phyloP scores from a whole-genome alignment of 2,329 filamentous ascomycete genomes.

The Incumbomyces lentus region DNA sequence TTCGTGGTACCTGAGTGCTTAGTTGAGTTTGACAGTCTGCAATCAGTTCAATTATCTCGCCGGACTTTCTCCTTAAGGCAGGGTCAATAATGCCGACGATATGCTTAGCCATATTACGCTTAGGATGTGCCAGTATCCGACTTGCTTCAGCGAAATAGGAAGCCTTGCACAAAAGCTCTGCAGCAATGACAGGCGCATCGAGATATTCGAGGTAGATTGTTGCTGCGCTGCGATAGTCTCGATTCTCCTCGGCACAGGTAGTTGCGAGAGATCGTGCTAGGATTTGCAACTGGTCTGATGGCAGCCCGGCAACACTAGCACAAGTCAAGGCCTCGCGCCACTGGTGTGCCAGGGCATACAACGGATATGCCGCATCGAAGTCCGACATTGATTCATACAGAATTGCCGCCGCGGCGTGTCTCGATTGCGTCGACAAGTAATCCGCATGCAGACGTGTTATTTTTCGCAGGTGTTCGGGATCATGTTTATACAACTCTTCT shows the following conservation, averaged over 20 bases:
- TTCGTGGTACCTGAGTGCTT: slow-evolving; percentile 71
- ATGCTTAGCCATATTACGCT: slow-evolving; percentile 44
- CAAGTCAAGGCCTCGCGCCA: slow-evolving; percentile 87
- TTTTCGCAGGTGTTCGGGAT: slow-evolving; percentile 52
- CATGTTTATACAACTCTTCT: slow-evolving; percentile 74
- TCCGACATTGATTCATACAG: slow-evolving; percentile 76
- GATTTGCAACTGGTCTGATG: slow-evolving; percentile 48
- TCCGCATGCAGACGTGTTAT: slow-evolving; percentile 72
- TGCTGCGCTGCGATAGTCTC: slow-evolving; percentile 72
- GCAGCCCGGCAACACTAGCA: slow-evolving; percentile 58
- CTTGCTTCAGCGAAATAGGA: slow-evolving; percentile 84
- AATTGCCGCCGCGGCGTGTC: slow-evolving; percentile 76
- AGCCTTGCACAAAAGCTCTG: slow-evolving; percentile 73
- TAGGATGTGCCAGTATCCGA: slow-evolving; percentile 57
- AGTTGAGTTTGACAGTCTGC: slow-evolving; percentile 87
- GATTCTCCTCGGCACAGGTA: slow-evolving; percentile 63
- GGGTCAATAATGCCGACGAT: slow-evolving; percentile 62
- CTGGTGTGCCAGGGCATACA: slow-evolving; percentile 72
- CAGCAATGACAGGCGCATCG: slow-evolving; percentile 56
- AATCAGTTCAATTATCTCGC: slow-evolving; percentile 76
- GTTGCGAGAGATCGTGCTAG: slow-evolving; percentile 69
- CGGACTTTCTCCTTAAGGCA: slow-evolving; percentile 69
- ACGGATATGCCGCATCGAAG: slow-evolving; percentile 63
- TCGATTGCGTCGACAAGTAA: slow-evolving; percentile 62
- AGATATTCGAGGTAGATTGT: slow-evolving; percentile 76